Evolutionary conservation across 345 rosid species (phyloP).

Genomic region (Citrus hindsii): DNA sequence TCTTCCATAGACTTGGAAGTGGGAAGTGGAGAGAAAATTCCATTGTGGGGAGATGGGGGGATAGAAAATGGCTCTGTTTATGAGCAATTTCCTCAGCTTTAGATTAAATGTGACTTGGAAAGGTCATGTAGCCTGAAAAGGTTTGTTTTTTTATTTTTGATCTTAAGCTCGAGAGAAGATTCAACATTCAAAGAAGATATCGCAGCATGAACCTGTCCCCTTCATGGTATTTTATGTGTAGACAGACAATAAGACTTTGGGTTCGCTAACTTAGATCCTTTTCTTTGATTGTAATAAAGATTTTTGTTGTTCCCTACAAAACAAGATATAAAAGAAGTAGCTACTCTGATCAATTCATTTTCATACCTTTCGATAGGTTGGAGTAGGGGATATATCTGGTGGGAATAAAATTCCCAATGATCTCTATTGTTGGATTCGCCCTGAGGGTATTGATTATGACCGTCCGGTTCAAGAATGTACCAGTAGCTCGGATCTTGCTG

Average conservation of each 20-base stretch:
- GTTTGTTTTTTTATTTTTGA: no score
- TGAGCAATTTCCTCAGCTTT: no score
- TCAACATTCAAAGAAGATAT: no score
- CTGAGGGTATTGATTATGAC: constrained; percentile 88
- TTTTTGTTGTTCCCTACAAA: neutral
- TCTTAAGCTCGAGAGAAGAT: no score
- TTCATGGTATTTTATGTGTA: no score
- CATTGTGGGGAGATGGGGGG: neutral
- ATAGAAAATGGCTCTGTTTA: neutral
- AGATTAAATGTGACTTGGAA: no score
- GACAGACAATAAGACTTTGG: no score
- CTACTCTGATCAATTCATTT: neutral
- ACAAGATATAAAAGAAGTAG: no score
- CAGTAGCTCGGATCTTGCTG: constrained; percentile 88
- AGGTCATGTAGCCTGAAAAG: no score
- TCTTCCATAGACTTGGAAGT: neutral
- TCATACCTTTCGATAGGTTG: constrained; percentile 48
- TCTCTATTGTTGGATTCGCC: constrained; percentile 96
- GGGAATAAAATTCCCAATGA: constrained; percentile 71
- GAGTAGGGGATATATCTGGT: constrained; percentile 81
- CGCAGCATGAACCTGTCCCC: no score
- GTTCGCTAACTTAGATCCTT: no score
- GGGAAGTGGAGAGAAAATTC: neutral
- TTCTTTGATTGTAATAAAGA: no score
- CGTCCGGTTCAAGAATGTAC: constrained; percentile 67